Conservation (phyloP, 139 green algal genomes). For the Micractinium sp. region DNA sequence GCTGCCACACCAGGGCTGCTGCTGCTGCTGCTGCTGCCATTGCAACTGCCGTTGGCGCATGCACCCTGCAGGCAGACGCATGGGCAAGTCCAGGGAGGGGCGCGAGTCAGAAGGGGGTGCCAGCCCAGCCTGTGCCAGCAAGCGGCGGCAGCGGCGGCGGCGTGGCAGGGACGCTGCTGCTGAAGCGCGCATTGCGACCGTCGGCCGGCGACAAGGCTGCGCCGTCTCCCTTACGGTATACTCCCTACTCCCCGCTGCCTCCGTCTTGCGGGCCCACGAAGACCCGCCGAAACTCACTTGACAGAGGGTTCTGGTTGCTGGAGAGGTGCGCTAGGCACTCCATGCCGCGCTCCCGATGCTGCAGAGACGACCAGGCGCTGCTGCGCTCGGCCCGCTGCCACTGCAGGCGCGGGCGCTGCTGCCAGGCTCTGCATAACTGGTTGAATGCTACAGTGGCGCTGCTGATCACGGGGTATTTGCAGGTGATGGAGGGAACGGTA, state of each 20-base stretch:
- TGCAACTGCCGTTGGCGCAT: neutral
- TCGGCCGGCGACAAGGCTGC: no score
- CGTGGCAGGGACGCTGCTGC: no score
- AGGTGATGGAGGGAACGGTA: no score
- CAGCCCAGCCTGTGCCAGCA: neutral
- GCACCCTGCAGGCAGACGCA: neutral
- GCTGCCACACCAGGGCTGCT: slow-evolving; percentile 12
- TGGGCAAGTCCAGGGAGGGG: neutral
- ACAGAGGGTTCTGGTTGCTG: neutral
- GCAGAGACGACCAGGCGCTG: neutral
- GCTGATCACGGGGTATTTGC: no score
- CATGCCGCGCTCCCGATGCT: neutral
- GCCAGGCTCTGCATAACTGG: neutral
- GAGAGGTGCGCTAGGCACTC: neutral
- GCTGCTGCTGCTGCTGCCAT: slow-evolving; percentile 4
- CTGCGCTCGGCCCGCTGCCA: neutral
- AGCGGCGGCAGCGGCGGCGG: neutral
- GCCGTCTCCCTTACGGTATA: no score
- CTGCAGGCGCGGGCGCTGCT: neutral
- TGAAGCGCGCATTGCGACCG: no score
- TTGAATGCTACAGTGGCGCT: no score
- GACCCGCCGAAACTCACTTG: neutral
- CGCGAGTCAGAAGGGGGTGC: neutral
- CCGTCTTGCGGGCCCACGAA: no score
- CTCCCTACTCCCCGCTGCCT: no score